Evolutionary conservation across 441 rosid species (phyloP), one percentile per base, ranked within the genome.

Genomic region (Croton setiger): DNA sequence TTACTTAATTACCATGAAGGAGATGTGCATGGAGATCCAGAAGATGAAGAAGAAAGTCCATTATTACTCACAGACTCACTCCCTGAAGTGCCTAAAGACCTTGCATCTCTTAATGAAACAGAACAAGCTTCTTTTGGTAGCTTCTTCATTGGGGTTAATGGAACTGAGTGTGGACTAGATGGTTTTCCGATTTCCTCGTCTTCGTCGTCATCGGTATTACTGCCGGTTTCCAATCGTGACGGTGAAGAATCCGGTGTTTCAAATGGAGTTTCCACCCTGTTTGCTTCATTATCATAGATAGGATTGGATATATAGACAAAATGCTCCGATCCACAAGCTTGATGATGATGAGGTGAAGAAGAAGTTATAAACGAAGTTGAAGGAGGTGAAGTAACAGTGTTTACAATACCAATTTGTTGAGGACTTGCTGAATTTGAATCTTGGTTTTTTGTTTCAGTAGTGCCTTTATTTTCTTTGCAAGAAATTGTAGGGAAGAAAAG

Each of bases 201-300:
- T 27, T 27, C 31, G 1, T 27, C 31, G 31, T 27, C 31, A 2
- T 27, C 31, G 31, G 31, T 27, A 13, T 76, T 76, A 31, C 72
- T 74, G 1, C 74, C 72, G 12, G 73, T 71, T 57, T 86, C 90
- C 17, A 91, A 73, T 12, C 84, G 76, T 0, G 96, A 91, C 3
- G 96, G 98, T 3, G 96, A 94, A 1, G 96, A 75, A 39, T 83
- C 84, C 3, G 96, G 98, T 0, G 95, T 91, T 77, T 91, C 91
- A 44, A 89, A 94, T 0, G 96, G 96, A 12, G 95, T 84, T 53
- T 74, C 79, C 33, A 69, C 81, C 76, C 76, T 69, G 79, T 76
- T 75, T 9, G 60, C 75, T n/a, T 66, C 59, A 13, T 78, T 81
- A 20, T 82, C 85, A 23, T 69, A 73, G 14, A 87, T 80, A n/a